phyloP scores from a whole-genome alignment of 2,329 filamentous ascomycete genomes.

The Aspergillus fumigatiaffinis region DNA sequence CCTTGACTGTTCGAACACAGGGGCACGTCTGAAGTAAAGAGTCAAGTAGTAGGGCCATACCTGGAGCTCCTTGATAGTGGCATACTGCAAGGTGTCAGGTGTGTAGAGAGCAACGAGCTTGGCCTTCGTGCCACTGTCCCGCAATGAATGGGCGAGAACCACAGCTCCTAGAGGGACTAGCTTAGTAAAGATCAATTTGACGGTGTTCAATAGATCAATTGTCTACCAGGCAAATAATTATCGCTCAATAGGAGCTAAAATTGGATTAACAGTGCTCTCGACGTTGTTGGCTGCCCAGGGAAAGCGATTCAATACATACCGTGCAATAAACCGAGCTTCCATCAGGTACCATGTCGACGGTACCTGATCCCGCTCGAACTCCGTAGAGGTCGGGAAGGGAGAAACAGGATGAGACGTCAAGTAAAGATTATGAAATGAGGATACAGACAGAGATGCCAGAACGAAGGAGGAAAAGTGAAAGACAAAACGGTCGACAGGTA shows the following conservation, averaged over 20 bases:
- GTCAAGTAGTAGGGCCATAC: conserved; percentile 41
- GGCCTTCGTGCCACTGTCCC: conserved; percentile 81
- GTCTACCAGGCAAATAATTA: conserved; percentile 81
- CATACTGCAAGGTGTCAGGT: conserved; percentile 69
- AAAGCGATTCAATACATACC: conserved; percentile 39
- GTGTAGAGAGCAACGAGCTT: conserved; percentile 84
- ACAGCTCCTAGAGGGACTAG: conserved; percentile 64
- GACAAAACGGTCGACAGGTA: conserved; percentile 4
- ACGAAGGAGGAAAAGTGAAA: background rate
- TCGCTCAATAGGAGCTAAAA: conserved; percentile 84
- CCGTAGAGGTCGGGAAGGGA: background rate
- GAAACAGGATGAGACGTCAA: background rate
- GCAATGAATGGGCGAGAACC: conserved; percentile 88
- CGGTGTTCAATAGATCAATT: conserved; percentile 1
- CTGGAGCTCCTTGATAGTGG: conserved; percentile 74
- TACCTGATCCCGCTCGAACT: background rate
- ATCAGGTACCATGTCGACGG: conserved; percentile 36
- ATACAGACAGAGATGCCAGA: background rate
- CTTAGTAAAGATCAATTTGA: conserved; percentile 9
- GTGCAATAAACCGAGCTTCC: conserved; percentile 64
- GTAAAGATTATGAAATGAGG: background rate
- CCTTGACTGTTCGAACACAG: background rate
- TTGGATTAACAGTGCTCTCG: conserved; percentile 3
- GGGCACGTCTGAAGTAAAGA: background rate
- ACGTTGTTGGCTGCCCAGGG: conserved; percentile 7